Percentiles rank a stretch among this genome's conserved stretches.
These are phyloP conservation scores for Taiwanofungus camphoratus DNA, from an alignment of 1,284 basidiomycete genomes.

Conservation along the genomic window DNA sequence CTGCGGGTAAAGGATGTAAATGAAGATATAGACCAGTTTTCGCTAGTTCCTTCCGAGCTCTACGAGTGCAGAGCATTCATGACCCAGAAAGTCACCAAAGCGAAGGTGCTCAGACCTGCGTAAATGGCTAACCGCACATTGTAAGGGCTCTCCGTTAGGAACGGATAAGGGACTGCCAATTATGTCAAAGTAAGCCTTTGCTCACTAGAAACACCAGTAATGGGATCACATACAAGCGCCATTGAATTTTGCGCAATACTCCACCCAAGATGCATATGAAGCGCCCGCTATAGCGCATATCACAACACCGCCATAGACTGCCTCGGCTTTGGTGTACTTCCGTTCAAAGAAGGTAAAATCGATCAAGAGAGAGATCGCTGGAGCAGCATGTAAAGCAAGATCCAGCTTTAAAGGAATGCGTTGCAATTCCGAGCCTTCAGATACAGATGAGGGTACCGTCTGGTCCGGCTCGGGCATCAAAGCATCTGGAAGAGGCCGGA, in stretches of 20 bases:
- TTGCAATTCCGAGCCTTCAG: conserved; percentile 31
- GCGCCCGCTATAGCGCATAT: conserved; percentile 38
- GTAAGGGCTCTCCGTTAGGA: conserved; percentile 58
- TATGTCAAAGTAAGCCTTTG: background rate
- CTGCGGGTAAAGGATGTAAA: too few species aligned
- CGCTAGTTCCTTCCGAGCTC: background rate
- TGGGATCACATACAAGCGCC: conserved; percentile 50
- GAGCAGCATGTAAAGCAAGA: conserved; percentile 61
- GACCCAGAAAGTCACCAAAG: conserved; percentile 49
- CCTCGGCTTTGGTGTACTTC: conserved; percentile 47
- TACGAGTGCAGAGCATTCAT: conserved; percentile 43
- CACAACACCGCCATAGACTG: conserved; percentile 39
- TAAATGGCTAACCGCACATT: conserved; percentile 59
- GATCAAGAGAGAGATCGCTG: conserved; percentile 51
- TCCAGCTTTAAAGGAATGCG: conserved; percentile 60
- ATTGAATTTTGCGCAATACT: conserved; percentile 59
- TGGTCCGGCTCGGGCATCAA: conserved; percentile 19
- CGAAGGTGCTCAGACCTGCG: conserved; percentile 42
- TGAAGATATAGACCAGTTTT: background rate
- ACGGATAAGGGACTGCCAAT: conserved; percentile 81
- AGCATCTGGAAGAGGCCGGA: conserved; percentile 24
- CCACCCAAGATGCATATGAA: conserved; percentile 63
- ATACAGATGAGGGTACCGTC: conserved; percentile 33
- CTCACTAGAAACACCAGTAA: background rate
- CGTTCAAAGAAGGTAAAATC: conserved; percentile 70